Evolutionary conservation across 192 early-diverging fungal genomes (phyloP), one percentile per base, ranked within the genome.

Genomic region (Borealophlyctis nickersoniae): DNA sequence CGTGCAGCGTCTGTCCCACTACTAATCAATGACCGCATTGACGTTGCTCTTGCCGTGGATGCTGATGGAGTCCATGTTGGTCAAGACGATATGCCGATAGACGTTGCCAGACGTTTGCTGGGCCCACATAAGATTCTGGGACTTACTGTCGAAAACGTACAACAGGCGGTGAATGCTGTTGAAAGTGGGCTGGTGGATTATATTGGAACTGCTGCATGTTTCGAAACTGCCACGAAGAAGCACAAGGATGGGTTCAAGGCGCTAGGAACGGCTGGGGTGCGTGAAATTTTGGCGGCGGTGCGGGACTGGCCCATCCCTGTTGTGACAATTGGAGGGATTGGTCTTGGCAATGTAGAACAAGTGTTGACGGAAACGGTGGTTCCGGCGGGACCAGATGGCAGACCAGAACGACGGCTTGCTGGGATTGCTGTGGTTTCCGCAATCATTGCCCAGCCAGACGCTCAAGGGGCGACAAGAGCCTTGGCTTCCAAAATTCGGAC

Each of bases 41-140:
- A 92, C 56, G 87, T 94, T 14, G 92, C 92, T 0, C 66, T 91
- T 39, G 91, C 92, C 0, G 76, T 89, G 27, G 89, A 88, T 62
- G 90, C 91, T 19, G 92, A 90, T 60, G 92, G 92, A 9, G 88
- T 89, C 28, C 92, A 94, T 65, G 85, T 94, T 36, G 92, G 92
- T 22, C 92, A 94, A 67, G 83, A 87, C 50, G 92, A 94, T 65
- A 89, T 94, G 75, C 79, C 89, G 0, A 62, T 90, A n/a, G 39
- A 36, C 11, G 71, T 77, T 23, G 92, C 88, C 0, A 79, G 91
- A 13, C 52, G 54, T 16, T 51, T 94, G 13, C 75, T 94, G 13
- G 92, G 92, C 1, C 73, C 75, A 30, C 62, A 82, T 58, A 91
- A 90, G 67, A 91, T 94, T 52, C 83, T 94, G 49, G 92, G 92